These are phyloP conservation scores for Daldinia childiae DNA, from an alignment of 495 filamentous ascomycete species.

Conservation along the genomic window DNA sequence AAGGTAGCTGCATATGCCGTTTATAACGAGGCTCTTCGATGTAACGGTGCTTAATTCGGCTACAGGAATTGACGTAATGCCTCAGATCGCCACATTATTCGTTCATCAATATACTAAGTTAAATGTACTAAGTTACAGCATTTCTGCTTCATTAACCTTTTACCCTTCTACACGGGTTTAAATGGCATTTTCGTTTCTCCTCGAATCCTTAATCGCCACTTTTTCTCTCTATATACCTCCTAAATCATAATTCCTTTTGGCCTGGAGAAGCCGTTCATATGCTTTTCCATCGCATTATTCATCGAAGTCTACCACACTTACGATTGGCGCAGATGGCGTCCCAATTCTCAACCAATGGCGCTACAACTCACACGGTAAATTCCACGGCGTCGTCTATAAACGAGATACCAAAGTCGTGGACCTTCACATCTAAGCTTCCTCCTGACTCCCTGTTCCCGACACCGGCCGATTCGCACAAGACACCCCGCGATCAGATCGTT, in stretches of 20 bases:
- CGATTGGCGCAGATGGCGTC: constrained; percentile 45
- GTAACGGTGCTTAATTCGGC: not conserved
- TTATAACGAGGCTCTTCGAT: not conserved
- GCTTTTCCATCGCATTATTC: constrained; percentile 28
- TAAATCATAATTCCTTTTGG: not conserved
- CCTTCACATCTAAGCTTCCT: constrained; percentile 81
- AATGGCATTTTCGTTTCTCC: not conserved
- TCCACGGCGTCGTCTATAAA: constrained; percentile 58
- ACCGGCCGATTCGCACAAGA: constrained; percentile 78
- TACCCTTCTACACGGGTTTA: not conserved
- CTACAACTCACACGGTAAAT: constrained; percentile 37
- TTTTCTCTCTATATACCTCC: not conserved
- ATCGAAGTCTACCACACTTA: constrained; percentile 30
- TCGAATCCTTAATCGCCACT: not conserved
- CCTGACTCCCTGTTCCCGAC: constrained; percentile 83
- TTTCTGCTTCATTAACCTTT: too few relatives aligned
- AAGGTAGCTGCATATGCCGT: not conserved
- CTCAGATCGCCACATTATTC: constrained; percentile 23
- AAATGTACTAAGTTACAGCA: too few relatives aligned
- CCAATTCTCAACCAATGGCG: constrained; percentile 41
- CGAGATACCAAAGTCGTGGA: constrained; percentile 85
- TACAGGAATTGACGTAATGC: constrained; percentile 26
- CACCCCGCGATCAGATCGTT: constrained; percentile 76
- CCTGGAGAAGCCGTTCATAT: constrained; percentile 24
- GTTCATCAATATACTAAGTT: constrained; percentile 1